Base-by-base conservation (phyloP, 495 filamentous ascomycete genomes). In the Trichoderma gamsii region DNA sequence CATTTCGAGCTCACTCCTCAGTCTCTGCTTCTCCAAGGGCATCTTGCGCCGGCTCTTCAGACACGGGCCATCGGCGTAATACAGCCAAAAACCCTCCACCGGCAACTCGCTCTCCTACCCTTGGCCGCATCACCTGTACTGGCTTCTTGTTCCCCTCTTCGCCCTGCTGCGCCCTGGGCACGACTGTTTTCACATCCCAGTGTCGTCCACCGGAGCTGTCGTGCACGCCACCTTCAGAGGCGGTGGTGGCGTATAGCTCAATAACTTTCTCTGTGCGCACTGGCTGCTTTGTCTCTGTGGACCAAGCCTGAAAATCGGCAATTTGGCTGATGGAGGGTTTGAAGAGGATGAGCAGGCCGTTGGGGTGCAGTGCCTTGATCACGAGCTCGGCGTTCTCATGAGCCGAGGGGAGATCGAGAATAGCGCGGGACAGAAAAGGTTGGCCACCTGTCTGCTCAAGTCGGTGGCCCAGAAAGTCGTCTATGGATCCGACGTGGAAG, bases 291-390 rank as follows among this genome's bases (percentile, higher is more conserved):
- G 27, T 83, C 16, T 77, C 64, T 4, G 15, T 16, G 6, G 21
- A 46, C 65, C 65, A 66, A 65, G 83, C 77, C 51, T 92, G 75
- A 65, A 85, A 87, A 1, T 84, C 79, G 44, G 80, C 83, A 68
- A 93, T 90, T 76, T 93, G 91, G 7, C 89, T 92, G 68, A 94
- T 85, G 70, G 85, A 90, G 3, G 91, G 91, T 75, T 85, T 86
- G 74, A 91, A 94, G 21, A 91, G 85, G 29, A 86, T 78, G 2
- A 94, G 76, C 4, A 83, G 72, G 1, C 89, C 91, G 74, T 90
- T 82, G 0, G 80, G 77, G 27, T 81, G 80, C 67, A 93, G 73
- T n/a, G 86, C 82, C 15, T 82, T 75, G 0, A 80, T 76, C 32
- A 90, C 82, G 12, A 18, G 51, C 29, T 68, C 52, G 13, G 51